These are phyloP conservation scores for Tolypocladium pustulatum DNA, from an alignment of 2,329 filamentous ascomycete species.

Conservation along the genomic window DNA sequence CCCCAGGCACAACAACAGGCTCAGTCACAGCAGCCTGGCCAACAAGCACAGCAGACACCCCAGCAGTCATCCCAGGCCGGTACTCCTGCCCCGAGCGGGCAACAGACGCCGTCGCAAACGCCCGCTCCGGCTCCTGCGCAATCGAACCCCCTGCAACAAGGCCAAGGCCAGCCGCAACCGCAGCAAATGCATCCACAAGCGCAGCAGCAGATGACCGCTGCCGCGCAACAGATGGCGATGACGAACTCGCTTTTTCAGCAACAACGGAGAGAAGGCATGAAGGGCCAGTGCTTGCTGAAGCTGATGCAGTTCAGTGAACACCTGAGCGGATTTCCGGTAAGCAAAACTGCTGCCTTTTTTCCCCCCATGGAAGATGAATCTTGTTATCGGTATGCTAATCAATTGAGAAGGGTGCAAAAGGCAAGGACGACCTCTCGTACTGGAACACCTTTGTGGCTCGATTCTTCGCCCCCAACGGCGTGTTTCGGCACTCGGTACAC, in stretches of 20 bases:
- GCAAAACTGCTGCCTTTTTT: constrained; percentile 9
- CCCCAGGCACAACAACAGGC: constrained; percentile 24
- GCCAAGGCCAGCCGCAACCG: constrained; percentile 21
- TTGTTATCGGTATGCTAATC: constrained; percentile 1
- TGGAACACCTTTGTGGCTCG: constrained; percentile 72
- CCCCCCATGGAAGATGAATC: neutral
- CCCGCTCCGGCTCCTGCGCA: constrained; percentile 27
- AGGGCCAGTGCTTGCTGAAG: constrained; percentile 47
- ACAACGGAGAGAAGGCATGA: constrained; percentile 40
- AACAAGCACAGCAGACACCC: constrained; percentile 31
- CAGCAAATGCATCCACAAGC: constrained; percentile 17
- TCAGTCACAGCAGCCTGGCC: constrained; percentile 19
- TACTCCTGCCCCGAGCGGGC: constrained; percentile 30
- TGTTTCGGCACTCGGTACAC: constrained; percentile 64
- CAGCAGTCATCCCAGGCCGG: constrained; percentile 30
- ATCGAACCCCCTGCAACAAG: constrained; percentile 17
- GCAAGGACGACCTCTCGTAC: constrained; percentile 58
- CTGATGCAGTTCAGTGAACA: constrained; percentile 54
- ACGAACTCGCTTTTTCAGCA: constrained; percentile 28
- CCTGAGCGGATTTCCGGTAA: constrained; percentile 45
- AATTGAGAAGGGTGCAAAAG: constrained; percentile 38
- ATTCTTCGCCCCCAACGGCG: constrained; percentile 71
- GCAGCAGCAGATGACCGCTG: constrained; percentile 17
- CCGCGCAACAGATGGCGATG: constrained; percentile 25
- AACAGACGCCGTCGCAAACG: constrained; percentile 38